Evolutionary conservation across 78 protist species (phyloP), one percentile per base, ranked within the genome.

Genomic region (Dictyostelium brefeldianum): DNA sequence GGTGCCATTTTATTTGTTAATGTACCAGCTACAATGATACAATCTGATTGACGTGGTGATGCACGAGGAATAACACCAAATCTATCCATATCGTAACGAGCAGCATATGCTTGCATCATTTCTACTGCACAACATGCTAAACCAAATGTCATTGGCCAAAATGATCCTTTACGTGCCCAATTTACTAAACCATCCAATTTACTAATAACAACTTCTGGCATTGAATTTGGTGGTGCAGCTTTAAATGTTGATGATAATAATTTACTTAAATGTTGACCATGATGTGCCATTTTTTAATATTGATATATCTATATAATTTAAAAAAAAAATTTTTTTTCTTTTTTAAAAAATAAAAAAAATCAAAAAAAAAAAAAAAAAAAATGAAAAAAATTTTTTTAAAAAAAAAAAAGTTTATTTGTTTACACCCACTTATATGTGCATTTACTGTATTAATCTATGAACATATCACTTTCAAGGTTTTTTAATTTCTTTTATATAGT

Each of bases 71-170:
- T 90, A 89, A 98, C 96, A 75, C 99, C 99, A 64, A 97, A 95
- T 27, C 99, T 96, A 84, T 98, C 99, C 89, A 97, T 47, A 84
- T 98, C 99, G 95, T 98, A 98, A 8, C 98, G 96, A n/a, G 97
- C 84, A 57, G 98, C 96, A 56, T 92, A 96, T 48, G 64, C 96
- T 95, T 98, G 99, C 99, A 98, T 98, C 99, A 98, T 98, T 77
- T 98, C 99, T 65, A 98, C 99, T 53, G 99, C 99, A 73, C 99
- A 98, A 90, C 99, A 98, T 14, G 99, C 99, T 11, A 98, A 97
- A 67, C 99, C 99, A 81, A 98, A 98, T 14, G 99, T 98, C 96
- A 98, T 97, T 59, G 99, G 99, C 99, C 99, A 98, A 20, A 97
- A 74, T 14, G 98, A 97, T 46, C 97, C 96, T 20, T 85, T 75